A percentile compares a stretch with the other conserved stretches of the same genome.
Conservation (phyloP, 2,329 filamentous ascomycete species). For the Thielaviopsis populi region DNA sequence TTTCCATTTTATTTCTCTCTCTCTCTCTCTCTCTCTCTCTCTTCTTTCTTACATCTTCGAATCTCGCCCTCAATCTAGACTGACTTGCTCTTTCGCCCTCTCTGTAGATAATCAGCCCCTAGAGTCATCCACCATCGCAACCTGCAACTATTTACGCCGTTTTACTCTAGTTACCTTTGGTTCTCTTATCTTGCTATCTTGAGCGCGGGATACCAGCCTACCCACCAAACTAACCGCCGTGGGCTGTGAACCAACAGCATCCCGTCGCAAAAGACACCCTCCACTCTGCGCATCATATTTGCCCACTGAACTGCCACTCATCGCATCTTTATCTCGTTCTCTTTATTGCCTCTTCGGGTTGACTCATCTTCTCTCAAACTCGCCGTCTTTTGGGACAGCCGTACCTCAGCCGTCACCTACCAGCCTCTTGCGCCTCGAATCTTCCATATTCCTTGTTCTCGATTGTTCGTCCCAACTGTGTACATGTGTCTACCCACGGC, state of each 20-base stretch:
- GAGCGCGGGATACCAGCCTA: background rate
- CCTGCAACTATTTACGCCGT: background rate
- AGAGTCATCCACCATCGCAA: background rate
- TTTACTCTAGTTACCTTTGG: background rate
- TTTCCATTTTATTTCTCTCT: background rate
- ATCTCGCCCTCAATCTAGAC: background rate
- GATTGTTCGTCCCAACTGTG: constrained; percentile 17
- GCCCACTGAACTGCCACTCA: background rate
- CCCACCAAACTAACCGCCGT: background rate
- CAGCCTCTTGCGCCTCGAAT: background rate
- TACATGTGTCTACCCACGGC: constrained; percentile 28
- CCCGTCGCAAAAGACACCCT: background rate
- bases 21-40: background rate
- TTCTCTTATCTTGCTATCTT: constrained; percentile 4
- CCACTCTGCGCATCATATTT: background rate
- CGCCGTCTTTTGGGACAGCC: no score
- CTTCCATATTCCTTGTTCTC: background rate
- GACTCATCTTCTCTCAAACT: background rate
- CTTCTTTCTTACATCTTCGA: background rate
- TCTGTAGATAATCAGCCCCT: background rate
- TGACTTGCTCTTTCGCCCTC: background rate
- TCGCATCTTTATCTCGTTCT: background rate
- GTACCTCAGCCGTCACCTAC: background rate
- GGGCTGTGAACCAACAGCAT: background rate
- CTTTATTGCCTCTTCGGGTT: background rate